Evolutionary conservation across 768 basidiomycete species (phyloP).

Genomic region (Suillus decipiens): DNA sequence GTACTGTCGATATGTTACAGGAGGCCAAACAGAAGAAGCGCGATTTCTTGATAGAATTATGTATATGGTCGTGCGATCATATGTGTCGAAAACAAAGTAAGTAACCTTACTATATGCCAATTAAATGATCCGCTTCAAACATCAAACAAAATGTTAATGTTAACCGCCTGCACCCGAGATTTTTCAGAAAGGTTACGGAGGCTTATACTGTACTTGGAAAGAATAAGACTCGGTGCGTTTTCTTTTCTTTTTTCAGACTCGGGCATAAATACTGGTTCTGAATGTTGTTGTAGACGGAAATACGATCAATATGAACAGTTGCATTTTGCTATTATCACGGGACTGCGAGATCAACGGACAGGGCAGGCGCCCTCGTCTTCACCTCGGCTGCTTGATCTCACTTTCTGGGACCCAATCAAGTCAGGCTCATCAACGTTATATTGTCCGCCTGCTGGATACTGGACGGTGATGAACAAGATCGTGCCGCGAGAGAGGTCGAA

Average conservation of each 20-base stretch:
- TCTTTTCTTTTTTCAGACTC: background rate
- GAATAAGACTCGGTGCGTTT: background rate
- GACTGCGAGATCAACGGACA: background rate
- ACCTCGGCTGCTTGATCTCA: slow-evolving; percentile 1
- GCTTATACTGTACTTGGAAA: slow-evolving; percentile 5
- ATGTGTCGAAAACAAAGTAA: no score
- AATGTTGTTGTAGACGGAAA: background rate
- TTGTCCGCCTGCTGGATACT: slow-evolving; percentile 3
- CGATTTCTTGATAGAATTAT: no score
- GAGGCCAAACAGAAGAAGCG: no score
- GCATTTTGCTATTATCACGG: background rate
- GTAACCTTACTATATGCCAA: no score
- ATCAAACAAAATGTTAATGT: no score
- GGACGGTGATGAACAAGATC: background rate
- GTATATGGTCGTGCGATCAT: no score
- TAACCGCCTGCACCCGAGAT: no score
- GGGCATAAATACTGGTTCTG: background rate
- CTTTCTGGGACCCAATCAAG: background rate
- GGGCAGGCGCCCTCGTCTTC: background rate
- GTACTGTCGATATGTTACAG: no score
- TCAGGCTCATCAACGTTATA: slow-evolving; percentile 2
- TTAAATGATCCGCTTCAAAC: no score
- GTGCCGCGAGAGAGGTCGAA: background rate
- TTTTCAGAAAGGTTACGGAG: background rate
- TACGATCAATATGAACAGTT: slow-evolving; percentile 2